A percentile compares a stretch with the other conserved stretches of the same genome.
Evolutionary conservation across 352 stramenopile species (phyloP).

Genomic region (Paralagenidium karlingii): DNA sequence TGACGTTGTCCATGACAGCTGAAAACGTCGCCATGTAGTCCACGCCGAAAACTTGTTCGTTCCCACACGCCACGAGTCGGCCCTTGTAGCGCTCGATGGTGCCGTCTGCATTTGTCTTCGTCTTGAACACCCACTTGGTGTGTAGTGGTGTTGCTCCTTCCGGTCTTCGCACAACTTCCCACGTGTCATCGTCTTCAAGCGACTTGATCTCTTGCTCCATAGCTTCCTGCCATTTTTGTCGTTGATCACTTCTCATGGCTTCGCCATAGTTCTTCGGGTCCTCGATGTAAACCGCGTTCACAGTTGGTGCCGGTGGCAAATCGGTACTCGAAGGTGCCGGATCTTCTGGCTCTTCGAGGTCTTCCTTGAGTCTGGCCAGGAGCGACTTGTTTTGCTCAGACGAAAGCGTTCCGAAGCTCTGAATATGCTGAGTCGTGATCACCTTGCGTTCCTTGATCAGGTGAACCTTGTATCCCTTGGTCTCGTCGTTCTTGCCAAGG

Average conservation of each 20-base stretch:
- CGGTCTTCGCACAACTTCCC: background rate
- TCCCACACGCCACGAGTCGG: conserved; percentile 2
- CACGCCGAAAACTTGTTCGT: conserved; percentile 2
- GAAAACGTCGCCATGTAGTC: conserved; percentile 2
- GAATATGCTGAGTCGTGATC: background rate
- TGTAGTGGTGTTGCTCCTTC: conserved; percentile 3
- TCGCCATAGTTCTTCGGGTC: background rate
- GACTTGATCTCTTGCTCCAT: conserved; percentile 1
- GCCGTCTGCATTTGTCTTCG: conserved; percentile 3
- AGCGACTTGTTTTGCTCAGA: background rate
- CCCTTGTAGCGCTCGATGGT: conserved; percentile 6
- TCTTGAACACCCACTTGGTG: conserved; percentile 5
- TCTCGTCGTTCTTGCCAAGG: background rate
- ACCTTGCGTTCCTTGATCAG: background rate
- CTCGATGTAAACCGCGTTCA: background rate
- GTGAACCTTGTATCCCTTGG: background rate
- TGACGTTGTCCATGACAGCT: background rate
- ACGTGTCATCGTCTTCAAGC: conserved; percentile 5
- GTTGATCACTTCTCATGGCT: background rate
- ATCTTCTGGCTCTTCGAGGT: too few species aligned
- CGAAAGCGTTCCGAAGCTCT: background rate
- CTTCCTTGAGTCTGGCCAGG: too few species aligned
- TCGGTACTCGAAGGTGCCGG: too few species aligned
- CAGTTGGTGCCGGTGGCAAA: too few species aligned
- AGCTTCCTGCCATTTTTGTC: background rate